A percentile compares a stretch with the other conserved stretches of the same genome.
These are phyloP conservation scores for Austroboletus novae-zelandiae DNA, from an alignment of 1,284 basidiomycete genomes.

Conservation along the genomic window DNA sequence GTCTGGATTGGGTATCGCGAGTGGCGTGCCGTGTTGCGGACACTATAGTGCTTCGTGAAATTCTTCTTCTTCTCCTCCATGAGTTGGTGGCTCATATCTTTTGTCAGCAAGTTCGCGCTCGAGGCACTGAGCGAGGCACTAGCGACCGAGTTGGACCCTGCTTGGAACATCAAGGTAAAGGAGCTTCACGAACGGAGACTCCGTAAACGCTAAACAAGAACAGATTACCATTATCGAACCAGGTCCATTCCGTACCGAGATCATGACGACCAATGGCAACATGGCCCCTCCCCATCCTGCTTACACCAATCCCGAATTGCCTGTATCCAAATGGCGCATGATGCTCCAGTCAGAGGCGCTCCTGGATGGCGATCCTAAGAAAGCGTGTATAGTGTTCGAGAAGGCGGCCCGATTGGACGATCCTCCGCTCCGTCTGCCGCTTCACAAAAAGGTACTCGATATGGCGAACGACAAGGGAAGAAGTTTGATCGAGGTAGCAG, in stretches of 20 bases:
- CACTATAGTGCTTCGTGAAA: constrained; percentile 26
- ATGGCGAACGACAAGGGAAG: too few relatives aligned
- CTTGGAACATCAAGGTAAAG: constrained; percentile 32
- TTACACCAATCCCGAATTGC: constrained; percentile 11
- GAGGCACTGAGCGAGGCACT: constrained; percentile 27
- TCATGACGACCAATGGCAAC: not conserved
- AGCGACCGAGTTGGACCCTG: constrained; percentile 25
- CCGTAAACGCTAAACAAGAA: not conserved
- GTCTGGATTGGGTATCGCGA: constrained; percentile 15
- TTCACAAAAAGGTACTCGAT: too few relatives aligned
- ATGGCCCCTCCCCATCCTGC: constrained; percentile 6
- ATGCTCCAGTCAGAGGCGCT: not conserved
- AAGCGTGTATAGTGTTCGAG: constrained; percentile 22
- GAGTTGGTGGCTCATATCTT: not conserved
- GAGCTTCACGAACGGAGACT: not conserved
- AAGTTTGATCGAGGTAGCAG: too few relatives aligned
- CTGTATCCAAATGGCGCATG: constrained; percentile 7
- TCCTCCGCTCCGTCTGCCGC: constrained; percentile 29
- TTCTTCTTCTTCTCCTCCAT: not conserved
- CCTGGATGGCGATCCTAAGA: constrained; percentile 19
- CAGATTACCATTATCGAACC: constrained; percentile 27
- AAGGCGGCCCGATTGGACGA: constrained; percentile 17
- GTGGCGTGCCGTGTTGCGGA: constrained; percentile 6
- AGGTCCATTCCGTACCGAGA: constrained; percentile 22
- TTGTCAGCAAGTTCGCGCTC: constrained; percentile 24